A percentile compares a stretch with the other conserved stretches of the same genome.
Conservation (phyloP, 108 stramenopile genomes). For the Cyclotella atomus region DNA sequence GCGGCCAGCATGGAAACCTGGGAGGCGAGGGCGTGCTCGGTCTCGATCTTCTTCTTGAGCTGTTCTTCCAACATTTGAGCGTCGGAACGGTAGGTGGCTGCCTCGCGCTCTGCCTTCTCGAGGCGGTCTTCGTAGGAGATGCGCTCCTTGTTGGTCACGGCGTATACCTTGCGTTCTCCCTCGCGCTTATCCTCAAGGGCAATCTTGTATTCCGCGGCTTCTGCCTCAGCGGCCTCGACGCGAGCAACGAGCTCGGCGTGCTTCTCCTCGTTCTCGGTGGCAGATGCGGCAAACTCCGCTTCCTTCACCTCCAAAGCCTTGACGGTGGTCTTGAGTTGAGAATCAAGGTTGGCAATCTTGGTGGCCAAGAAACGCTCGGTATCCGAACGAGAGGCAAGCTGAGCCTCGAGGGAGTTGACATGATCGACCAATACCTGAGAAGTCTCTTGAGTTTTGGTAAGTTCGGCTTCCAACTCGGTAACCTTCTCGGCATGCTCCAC, state of each 20-base stretch:
- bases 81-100: conserved; percentile 58
- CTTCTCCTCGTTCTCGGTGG: conserved; percentile 49
- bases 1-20: conserved; percentile 69
- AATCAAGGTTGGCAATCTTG: conserved; percentile 75
- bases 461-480: conserved; percentile 60
- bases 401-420: conserved; percentile 77
- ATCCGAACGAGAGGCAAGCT: conserved; percentile 63
- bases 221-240: conserved; percentile 25
- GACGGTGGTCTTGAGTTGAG: conserved; percentile 44
- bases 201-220: conserved; percentile 23
- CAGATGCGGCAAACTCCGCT: conserved; percentile 18
- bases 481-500: conserved; percentile 17
- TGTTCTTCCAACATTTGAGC: conserved; percentile 64
- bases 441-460: conserved; percentile 71
- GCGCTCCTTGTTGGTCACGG: conserved; percentile 50
- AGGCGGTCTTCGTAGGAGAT: conserved; percentile 39
- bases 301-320: conserved; percentile 44
- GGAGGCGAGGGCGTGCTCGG: conserved; percentile 63
- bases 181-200: conserved; percentile 34
- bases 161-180: conserved; percentile 38
- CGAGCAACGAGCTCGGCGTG: conserved; percentile 30
- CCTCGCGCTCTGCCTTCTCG: conserved; percentile 52
- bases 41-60: conserved; percentile 75
- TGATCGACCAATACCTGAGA: conserved; percentile 82
- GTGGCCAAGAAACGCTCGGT: conserved; percentile 79